Conservation (phyloP, 2,329 filamentous ascomycete species). For the Curvularia verruculosa region DNA sequence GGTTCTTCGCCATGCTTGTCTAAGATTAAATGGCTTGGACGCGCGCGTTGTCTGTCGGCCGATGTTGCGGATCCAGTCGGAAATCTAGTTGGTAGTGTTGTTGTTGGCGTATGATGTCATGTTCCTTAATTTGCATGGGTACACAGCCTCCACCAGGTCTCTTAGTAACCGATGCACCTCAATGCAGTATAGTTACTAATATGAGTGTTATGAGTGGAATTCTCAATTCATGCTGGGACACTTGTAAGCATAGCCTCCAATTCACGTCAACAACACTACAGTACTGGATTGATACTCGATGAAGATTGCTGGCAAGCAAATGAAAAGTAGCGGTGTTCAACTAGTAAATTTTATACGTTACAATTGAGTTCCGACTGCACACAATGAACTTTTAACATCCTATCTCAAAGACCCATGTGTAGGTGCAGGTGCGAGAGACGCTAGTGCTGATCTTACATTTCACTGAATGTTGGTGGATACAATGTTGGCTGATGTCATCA, state of each 20-base stretch:
- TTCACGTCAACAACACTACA: too few species aligned
- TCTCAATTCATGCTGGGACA: too few species aligned
- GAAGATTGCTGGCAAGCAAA: not conserved
- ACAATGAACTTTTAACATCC: not conserved
- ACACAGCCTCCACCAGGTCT: not conserved
- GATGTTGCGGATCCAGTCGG: conserved; percentile 10
- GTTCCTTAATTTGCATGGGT: not conserved
- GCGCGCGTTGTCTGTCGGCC: not conserved
- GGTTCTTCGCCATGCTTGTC: conserved; percentile 22
- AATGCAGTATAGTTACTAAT: too few species aligned
- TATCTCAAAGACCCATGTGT: not conserved
- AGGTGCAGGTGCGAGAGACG: too few species aligned
- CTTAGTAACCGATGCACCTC: not conserved
- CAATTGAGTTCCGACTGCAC: not conserved
- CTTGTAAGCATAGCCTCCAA: too few species aligned
- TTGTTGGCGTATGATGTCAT: conserved; percentile 18
- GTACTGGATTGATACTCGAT: not conserved
- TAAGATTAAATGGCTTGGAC: not conserved
- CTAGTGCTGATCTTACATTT: not conserved
- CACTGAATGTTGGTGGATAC: not conserved
- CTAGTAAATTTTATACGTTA: not conserved
- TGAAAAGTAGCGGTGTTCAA: not conserved
- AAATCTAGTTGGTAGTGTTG: conserved; percentile 9
- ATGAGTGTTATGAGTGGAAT: too few species aligned
- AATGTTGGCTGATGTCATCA: not conserved